Evolutionary conservation across 352 stramenopile genomes (phyloP).

Genomic region (Discostella stelligera): DNA sequence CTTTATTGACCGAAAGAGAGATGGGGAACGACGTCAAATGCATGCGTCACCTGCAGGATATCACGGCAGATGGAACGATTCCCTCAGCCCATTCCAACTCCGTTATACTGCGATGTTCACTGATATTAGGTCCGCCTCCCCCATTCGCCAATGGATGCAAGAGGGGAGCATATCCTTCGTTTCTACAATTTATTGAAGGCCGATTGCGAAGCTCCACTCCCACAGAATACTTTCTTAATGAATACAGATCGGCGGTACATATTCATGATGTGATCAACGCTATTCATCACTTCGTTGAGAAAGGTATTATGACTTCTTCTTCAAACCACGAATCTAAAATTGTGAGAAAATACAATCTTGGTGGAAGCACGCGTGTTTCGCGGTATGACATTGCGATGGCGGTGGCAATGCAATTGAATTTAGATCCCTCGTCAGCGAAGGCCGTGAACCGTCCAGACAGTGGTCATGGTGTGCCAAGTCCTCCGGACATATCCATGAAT

Average conservation of each 20-base stretch:
- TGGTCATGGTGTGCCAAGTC: slow-evolving; percentile 23
- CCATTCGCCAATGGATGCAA: slow-evolving; percentile 2
- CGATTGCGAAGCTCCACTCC: slow-evolving; percentile 8
- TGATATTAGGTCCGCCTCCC: slow-evolving; percentile 30
- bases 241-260: slow-evolving; percentile 31
- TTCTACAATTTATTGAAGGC: slow-evolving; percentile 44
- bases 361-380: slow-evolving; percentile 29
- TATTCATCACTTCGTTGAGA: slow-evolving; percentile 29
- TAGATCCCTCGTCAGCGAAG: slow-evolving; percentile 9
- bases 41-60: too few species aligned
- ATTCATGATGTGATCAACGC: slow-evolving; percentile 27
- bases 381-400: slow-evolving; percentile 33
- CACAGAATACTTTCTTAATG: slow-evolving; percentile 41
- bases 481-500: slow-evolving; percentile 44
- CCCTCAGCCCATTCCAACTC: neutral
- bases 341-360: slow-evolving; percentile 34
- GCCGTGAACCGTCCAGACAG: slow-evolving; percentile 13
- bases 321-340: neutral
- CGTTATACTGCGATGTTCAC: slow-evolving; percentile 33
- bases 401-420: slow-evolving; percentile 24
- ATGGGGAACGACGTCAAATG: too few species aligned
- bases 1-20: too few species aligned
- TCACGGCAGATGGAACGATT: neutral
- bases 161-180: slow-evolving; percentile 26
- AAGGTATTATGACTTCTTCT: neutral